Evolutionary conservation across 768 basidiomycete species (phyloP), one percentile per base, ranked within the genome.

Genomic region (Lentinula raphanica): DNA sequence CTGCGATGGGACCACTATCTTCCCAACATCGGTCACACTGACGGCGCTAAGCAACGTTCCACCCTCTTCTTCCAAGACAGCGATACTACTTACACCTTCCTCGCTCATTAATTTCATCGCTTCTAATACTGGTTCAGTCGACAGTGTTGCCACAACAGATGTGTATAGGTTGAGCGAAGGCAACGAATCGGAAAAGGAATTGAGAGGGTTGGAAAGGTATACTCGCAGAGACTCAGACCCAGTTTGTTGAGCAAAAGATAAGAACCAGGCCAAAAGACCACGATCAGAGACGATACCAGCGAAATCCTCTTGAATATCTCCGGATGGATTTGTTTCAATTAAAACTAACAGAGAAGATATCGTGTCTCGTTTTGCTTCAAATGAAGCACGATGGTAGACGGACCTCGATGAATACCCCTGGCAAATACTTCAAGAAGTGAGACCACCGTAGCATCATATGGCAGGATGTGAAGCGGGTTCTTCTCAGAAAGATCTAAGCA

Each of bases 81-180:
- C 91, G 45, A 92, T 77, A 63, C 87, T 91, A 66, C 90, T 91
- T 25, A 93, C 89, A 23, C 91, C 91, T 65, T 88, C 81, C 60
- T 90, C 88, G 64, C 88, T 90, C 90, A 93, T 92, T 28, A 88
- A 74, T 59, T 77, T 83, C 91, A 93, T 93, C 5, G 90, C 90
- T 67, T 90, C 87, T 50, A 92, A 73, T 25, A 92, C 86, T 19
- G 79, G 79, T 2, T 82, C 81, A 15, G 75, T 77, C 44, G 87
- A 83, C 4, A 78, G 77, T 4, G 84, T 73, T 6, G 88, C 81
- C 8, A 92, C 75, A 17, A 92, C 85, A 1, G 84, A 79, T 1
- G 76, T 65, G 63, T 85, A 81, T 36, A 89, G 74, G 61, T 85
- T 78, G 4, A 90, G 69, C 5, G 85, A 90, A 21, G 87, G 88